Percentiles rank a stretch among this genome's conserved stretches.
phyloP scores from a whole-genome alignment of 495 filamentous ascomycete genomes.

The Xylaria intraflava region DNA sequence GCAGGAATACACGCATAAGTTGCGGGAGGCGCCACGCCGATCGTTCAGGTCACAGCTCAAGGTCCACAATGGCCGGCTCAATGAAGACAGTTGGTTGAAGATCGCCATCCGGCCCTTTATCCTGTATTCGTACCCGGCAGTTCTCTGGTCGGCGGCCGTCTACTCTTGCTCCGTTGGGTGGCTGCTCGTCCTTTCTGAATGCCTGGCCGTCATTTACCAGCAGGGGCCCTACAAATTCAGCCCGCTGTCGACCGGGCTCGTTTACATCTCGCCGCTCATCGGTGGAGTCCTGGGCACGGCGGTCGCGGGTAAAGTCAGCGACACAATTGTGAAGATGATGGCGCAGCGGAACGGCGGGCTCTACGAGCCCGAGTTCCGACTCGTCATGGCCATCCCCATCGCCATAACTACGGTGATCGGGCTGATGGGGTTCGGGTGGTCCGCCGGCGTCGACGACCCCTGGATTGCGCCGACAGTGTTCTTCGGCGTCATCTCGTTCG shows the following conservation, averaged over 20 bases:
- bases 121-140: constrained; percentile 77
- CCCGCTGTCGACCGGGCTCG: constrained; percentile 70
- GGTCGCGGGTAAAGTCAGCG: constrained; percentile 82
- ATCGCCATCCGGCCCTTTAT: constrained; percentile 75
- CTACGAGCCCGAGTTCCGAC: constrained; percentile 92
- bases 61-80: constrained; percentile 70
- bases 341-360: constrained; percentile 79
- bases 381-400: constrained; percentile 85
- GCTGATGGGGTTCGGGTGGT: constrained; percentile 93
- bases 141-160: constrained; percentile 83
- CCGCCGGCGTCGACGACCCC: constrained; percentile 59
- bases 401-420: constrained; percentile 74
- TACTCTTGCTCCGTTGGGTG: constrained; percentile 90
- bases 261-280: constrained; percentile 86
- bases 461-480: constrained; percentile 94
- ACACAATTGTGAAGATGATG: constrained; percentile 75
- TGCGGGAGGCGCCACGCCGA: constrained; percentile 53
- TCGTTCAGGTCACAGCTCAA: constrained; percentile 65
- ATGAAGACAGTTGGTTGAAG: constrained; percentile 70
- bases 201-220: constrained; percentile 70
- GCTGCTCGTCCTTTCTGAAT: constrained; percentile 92
- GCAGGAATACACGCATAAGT: constrained; percentile 52
- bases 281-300: constrained; percentile 86
- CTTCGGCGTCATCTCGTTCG: constrained; percentile 89
- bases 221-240: constrained; percentile 68